These are phyloP conservation scores for Hypomontagnella monticulosa DNA, from an alignment of 495 filamentous ascomycete species.

Conservation along the genomic window DNA sequence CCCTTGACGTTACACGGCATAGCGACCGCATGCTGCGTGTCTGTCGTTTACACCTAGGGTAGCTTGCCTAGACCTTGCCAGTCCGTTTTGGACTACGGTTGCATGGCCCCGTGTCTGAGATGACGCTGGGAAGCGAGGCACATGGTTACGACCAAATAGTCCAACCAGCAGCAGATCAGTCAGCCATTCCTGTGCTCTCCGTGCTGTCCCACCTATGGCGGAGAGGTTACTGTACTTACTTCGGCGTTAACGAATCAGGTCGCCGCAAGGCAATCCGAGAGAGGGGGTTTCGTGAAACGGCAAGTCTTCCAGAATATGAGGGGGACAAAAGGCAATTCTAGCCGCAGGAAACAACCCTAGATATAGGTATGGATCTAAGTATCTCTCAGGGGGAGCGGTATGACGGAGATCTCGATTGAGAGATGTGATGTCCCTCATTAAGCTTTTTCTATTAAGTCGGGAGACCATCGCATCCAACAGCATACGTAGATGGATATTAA, in stretches of 20 bases:
- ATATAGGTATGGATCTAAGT: constrained; percentile 10
- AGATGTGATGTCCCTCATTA: constrained; percentile 27
- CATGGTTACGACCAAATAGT: constrained; percentile 19
- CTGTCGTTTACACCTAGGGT: constrained; percentile 35
- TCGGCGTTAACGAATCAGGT: constrained; percentile 24
- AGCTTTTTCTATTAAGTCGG: constrained; percentile 1
- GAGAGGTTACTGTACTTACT: constrained; percentile 29
- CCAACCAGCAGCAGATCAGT: constrained; percentile 21
- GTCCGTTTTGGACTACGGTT: constrained; percentile 42
- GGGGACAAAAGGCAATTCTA: constrained; percentile 29
- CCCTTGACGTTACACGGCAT: constrained; percentile 44
- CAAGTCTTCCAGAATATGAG: constrained; percentile 18
- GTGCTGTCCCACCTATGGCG: constrained; percentile 1
- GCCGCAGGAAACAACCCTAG: constrained; percentile 23
- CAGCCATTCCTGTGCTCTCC: constrained; percentile 20
- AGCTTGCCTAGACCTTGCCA: constrained; percentile 32
- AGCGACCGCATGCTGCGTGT: constrained; percentile 36
- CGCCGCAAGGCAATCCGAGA: constrained; percentile 37
- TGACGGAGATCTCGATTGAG: constrained; percentile 35
- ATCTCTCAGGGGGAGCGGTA: constrained; percentile 25
- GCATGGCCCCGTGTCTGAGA: constrained; percentile 42
- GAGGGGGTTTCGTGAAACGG: constrained; percentile 19
- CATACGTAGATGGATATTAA: background rate
- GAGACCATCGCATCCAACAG: too few relatives aligned
- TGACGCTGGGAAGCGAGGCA: constrained; percentile 40